Conservation (phyloP, 2,329 filamentous ascomycete species). For the Penicillium italicum region DNA sequence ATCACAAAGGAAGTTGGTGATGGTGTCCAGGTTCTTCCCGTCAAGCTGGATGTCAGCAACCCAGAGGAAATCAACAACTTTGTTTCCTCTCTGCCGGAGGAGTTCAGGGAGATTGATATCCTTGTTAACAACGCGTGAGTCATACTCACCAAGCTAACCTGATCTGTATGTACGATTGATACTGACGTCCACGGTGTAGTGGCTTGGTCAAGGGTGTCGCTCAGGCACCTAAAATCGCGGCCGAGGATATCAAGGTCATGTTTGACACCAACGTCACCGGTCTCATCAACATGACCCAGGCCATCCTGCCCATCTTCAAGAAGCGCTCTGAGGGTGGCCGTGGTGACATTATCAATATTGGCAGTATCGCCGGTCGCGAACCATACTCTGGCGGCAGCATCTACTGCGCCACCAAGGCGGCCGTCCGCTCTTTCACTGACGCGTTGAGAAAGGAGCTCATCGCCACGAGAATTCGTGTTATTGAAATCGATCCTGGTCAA, state of each 20-base stretch:
- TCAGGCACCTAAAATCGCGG: slow-evolving; percentile 74
- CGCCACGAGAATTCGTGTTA: slow-evolving; percentile 73
- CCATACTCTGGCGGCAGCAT: slow-evolving; percentile 81
- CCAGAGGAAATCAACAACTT: slow-evolving; percentile 70
- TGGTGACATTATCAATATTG: slow-evolving; percentile 95
- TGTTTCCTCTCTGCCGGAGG: slow-evolving; percentile 68
- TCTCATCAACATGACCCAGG: slow-evolving; percentile 94
- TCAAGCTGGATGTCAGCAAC: slow-evolving; percentile 84
- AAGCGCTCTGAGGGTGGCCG: slow-evolving; percentile 63
- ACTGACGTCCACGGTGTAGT: slow-evolving; percentile 43
- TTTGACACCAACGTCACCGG: slow-evolving; percentile 91
- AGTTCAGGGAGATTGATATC: slow-evolving; percentile 80
- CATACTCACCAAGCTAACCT: slow-evolving; percentile 63
- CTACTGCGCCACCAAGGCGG: slow-evolving; percentile 91
- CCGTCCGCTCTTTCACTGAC: slow-evolving; percentile 80
- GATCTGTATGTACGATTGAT: background rate
- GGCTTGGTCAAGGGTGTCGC: slow-evolving; percentile 87
- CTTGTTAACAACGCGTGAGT: slow-evolving; percentile 94
- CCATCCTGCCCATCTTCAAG: slow-evolving; percentile 78
- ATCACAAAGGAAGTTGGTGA: slow-evolving; percentile 73
- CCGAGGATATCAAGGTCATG: slow-evolving; percentile 82
- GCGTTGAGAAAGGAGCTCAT: slow-evolving; percentile 79
- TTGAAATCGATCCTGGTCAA: slow-evolving; percentile 86
- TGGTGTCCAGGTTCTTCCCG: slow-evolving; percentile 76
- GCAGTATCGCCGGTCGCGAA: slow-evolving; percentile 85